A percentile compares a stretch with the other conserved stretches of the same genome.
Conservation (phyloP, 2,329 filamentous ascomycete genomes). For the Calonectria crousiana region DNA sequence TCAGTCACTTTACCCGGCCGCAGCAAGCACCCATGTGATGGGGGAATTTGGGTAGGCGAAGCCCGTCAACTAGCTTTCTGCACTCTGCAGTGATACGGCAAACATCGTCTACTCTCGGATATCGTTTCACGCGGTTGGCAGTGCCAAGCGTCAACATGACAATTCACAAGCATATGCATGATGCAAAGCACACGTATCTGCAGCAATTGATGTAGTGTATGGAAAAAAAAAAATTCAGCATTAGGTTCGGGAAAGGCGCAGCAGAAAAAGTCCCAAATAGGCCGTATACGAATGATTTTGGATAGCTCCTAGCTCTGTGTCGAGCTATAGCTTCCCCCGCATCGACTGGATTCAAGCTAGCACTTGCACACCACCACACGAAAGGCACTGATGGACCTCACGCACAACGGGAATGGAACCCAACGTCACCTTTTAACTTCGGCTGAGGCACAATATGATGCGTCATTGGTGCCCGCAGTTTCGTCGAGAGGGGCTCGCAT, state of each 20-base stretch:
- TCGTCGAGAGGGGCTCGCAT: constrained; percentile 34
- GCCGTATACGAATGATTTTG: background rate
- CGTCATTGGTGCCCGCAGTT: constrained; percentile 43
- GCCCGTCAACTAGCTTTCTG: background rate
- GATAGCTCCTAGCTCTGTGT: constrained; percentile 3
- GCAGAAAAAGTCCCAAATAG: background rate
- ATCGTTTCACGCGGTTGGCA: constrained; percentile 23
- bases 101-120: constrained; percentile 14
- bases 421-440: constrained; percentile 24
- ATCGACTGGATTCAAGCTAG: background rate
- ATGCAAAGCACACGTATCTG: background rate
- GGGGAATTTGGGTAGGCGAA: background rate
- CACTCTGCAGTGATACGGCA: background rate
- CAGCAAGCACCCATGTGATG: constrained; percentile 16
- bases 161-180: background rate
- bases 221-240: background rate
- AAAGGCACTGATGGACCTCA: constrained; percentile 12
- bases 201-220: background rate
- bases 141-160: background rate
- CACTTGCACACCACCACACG: background rate
- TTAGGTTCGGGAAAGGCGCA: background rate
- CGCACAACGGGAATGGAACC: constrained; percentile 35
- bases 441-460: constrained; percentile 30
- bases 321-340: constrained; percentile 20
- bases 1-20: constrained; percentile 33